These are phyloP conservation scores for Pelargonium cotyledonis DNA, from an alignment of 441 rosid species.

Conservation along the genomic window DNA sequence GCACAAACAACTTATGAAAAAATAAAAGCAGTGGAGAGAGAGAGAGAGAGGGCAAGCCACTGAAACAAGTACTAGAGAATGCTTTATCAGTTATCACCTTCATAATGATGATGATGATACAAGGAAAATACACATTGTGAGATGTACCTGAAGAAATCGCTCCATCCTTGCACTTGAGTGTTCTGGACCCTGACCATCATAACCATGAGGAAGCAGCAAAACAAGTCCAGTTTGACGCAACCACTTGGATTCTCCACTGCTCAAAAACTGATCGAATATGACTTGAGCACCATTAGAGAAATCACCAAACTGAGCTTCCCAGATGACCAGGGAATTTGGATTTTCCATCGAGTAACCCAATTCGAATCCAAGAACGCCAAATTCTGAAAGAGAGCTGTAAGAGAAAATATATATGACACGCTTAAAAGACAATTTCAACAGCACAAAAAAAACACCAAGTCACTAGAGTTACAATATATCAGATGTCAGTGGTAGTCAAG, in stretches of 20 bases:
- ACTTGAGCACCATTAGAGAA: slow-evolving; percentile 96
- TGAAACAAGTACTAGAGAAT: background rate
- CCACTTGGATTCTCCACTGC: slow-evolving; percentile 98
- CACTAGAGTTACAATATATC: background rate
- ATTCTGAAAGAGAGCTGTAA: slow-evolving; percentile 90
- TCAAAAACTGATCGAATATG: slow-evolving; percentile 86
- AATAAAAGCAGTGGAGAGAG: background rate
- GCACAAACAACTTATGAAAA: background rate
- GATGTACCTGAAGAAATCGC: slow-evolving; percentile 85
- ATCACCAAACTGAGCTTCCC: slow-evolving; percentile 99
- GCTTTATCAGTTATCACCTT: no score
- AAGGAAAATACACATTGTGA: background rate
- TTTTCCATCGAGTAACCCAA: slow-evolving; percentile 96
- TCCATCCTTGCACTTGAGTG: slow-evolving; percentile 95
- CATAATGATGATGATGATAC: background rate
- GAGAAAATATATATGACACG: background rate
- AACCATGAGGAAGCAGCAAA: slow-evolving; percentile 89
- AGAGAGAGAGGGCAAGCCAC: background rate
- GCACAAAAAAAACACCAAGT: background rate
- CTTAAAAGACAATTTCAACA: background rate
- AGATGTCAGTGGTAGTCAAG: no score
- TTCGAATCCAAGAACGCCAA: slow-evolving; percentile 93
- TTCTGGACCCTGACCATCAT: slow-evolving; percentile 99
- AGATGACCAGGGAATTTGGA: slow-evolving; percentile 77
- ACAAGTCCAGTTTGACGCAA: slow-evolving; percentile 92